Evolutionary conservation across 495 filamentous ascomycete species (phyloP).

Genomic region (Aspergillus kassunensis): DNA sequence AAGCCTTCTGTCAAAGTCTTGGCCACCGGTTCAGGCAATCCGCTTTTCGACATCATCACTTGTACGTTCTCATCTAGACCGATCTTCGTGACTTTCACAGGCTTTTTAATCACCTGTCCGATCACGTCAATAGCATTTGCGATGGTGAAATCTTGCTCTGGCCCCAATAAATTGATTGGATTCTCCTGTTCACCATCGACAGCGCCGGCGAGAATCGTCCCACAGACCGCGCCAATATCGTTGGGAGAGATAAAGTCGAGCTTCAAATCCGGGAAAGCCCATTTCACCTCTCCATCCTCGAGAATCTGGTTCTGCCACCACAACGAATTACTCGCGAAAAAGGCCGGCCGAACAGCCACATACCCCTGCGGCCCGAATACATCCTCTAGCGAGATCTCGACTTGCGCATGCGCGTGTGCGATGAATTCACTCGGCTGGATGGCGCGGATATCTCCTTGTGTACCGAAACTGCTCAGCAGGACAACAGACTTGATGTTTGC

Average conservation of each 20-base stretch:
- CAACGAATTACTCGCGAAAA: constrained; percentile 24
- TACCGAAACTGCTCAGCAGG: constrained; percentile 25
- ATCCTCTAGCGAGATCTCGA: constrained; percentile 26
- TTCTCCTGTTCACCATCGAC: constrained; percentile 9
- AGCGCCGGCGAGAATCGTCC: constrained; percentile 22
- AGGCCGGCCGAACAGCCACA: constrained; percentile 24
- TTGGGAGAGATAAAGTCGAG: constrained; percentile 27
- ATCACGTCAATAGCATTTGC: constrained; percentile 15
- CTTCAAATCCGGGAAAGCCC: constrained; percentile 11
- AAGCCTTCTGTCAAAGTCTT: not conserved
- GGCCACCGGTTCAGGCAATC: constrained; percentile 18
- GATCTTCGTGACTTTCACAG: constrained; percentile 18
- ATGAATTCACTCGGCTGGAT: constrained; percentile 17
- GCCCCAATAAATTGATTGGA: constrained; percentile 22
- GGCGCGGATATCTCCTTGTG: constrained; percentile 16
- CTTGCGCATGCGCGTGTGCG: constrained; percentile 27
- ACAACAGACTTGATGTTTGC: constrained; percentile 28
- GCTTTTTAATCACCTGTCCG: constrained; percentile 21
- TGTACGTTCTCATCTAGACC: constrained; percentile 15
- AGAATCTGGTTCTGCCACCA: constrained; percentile 16
- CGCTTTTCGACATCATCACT: constrained; percentile 5
- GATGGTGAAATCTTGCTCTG: constrained; percentile 12
- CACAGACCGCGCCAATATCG: constrained; percentile 28
- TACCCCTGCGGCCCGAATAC: constrained; percentile 23
- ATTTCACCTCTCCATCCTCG: constrained; percentile 19